These are phyloP conservation scores for Aspergillus sp. DNA, from an alignment of 2,329 filamentous ascomycete genomes.

Conservation along the genomic window DNA sequence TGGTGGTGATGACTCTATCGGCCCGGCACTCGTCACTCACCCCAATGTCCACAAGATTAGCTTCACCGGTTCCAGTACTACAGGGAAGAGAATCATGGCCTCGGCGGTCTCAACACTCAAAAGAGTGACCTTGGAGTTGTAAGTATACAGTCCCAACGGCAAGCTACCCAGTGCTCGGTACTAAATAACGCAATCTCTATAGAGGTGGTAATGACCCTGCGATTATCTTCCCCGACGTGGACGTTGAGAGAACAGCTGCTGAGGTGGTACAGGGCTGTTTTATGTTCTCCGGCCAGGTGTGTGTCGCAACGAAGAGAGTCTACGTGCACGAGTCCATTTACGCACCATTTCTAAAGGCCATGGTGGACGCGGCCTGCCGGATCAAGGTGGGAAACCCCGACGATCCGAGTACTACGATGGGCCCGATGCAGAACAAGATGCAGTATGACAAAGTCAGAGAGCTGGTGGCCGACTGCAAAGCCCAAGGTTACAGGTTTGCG, in stretches of 20 bases:
- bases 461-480: no score
- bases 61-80: slow-evolving; percentile 16
- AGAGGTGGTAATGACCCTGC: slow-evolving; percentile 40
- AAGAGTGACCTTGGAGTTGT: slow-evolving; percentile 41
- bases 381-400: slow-evolving; percentile 34
- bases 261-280: background rate
- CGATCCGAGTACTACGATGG: slow-evolving; percentile 48
- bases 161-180: no score
- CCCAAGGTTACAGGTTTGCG: no score
- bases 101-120: slow-evolving; percentile 36
- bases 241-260: background rate
- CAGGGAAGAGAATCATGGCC: slow-evolving; percentile 18
- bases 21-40: background rate
- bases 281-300: slow-evolving; percentile 46
- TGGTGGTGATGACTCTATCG: background rate
- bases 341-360: slow-evolving; percentile 49
- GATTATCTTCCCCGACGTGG: slow-evolving; percentile 8
- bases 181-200: no score
- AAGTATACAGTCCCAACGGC: no score
- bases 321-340: slow-evolving; percentile 61
- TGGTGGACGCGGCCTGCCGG: slow-evolving; percentile 44
- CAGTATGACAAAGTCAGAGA: slow-evolving; percentile 51
- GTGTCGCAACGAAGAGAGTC: slow-evolving; percentile 55
- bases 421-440: slow-evolving; percentile 63
- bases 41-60: slow-evolving; percentile 18